A percentile compares a stretch with the other conserved stretches of the same genome.
Conservation (phyloP, 2,329 filamentous ascomycete genomes). For the Aspergillus piperis region DNA sequence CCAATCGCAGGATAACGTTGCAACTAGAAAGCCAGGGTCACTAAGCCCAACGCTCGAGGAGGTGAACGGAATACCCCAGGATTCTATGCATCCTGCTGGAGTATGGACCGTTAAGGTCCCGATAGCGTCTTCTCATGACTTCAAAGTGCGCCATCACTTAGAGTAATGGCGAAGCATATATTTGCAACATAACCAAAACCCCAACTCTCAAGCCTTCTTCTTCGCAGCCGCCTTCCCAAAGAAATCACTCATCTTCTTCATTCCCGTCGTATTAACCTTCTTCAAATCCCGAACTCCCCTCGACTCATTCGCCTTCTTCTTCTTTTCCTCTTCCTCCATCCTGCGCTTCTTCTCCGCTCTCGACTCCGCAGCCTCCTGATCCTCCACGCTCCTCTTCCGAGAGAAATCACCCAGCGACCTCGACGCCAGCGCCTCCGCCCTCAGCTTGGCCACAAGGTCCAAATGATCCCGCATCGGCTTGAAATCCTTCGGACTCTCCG, state of each 20-base stretch:
- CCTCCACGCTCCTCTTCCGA: slow-evolving; percentile 43
- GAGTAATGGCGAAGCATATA: too few species aligned
- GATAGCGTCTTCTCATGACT: too few species aligned
- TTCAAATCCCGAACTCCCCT: slow-evolving; percentile 75
- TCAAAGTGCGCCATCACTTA: too few species aligned
- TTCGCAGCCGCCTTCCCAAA: slow-evolving; percentile 66
- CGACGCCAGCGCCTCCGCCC: slow-evolving; percentile 69
- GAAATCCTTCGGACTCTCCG: slow-evolving; percentile 63
- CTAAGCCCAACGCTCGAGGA: too few species aligned
- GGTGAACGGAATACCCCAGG: too few species aligned
- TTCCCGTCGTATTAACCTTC: slow-evolving; percentile 87
- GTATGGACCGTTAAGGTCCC: too few species aligned
- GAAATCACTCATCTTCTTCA: slow-evolving; percentile 97
- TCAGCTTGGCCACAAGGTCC: slow-evolving; percentile 63
- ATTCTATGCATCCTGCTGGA: too few species aligned
- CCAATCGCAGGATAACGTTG: too few species aligned
- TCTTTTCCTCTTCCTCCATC: slow-evolving; percentile 85
- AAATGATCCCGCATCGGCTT: slow-evolving; percentile 70
- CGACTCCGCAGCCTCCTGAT: slow-evolving; percentile 47
- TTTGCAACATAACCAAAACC: neutral
- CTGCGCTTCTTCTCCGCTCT: slow-evolving; percentile 79
- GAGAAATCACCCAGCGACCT: slow-evolving; percentile 57
- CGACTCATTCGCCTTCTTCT: slow-evolving; percentile 74
- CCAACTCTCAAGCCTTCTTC: slow-evolving; percentile 34
- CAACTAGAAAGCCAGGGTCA: too few species aligned